These are phyloP conservation scores for Solanum megistacrolobum DNA, from an alignment of 257 asterid genomes.

Conservation along the genomic window DNA sequence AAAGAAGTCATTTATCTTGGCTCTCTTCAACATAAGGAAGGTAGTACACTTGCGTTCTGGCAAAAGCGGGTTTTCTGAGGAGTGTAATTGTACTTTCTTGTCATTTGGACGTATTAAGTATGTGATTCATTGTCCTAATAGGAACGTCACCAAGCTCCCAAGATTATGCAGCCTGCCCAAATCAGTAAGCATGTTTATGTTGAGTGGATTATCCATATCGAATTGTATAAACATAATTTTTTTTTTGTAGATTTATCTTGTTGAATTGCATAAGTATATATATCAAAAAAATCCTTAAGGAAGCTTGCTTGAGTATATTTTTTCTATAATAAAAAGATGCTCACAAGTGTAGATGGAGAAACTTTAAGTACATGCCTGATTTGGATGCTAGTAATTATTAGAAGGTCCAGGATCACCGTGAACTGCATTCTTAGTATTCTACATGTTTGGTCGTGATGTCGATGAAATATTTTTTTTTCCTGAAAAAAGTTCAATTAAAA, in stretches of 20 bases:
- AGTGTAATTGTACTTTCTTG: constrained; percentile 5
- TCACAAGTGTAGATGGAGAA: neutral
- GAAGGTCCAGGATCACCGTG: neutral
- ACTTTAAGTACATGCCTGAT: neutral
- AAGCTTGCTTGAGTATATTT: neutral
- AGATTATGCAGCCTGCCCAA: constrained; percentile 26
- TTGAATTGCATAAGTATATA: neutral
- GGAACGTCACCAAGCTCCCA: constrained; percentile 36
- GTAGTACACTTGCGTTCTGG: constrained; percentile 10
- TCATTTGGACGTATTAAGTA: neutral
- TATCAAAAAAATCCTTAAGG: neutral
- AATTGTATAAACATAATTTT: neutral
- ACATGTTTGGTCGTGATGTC: neutral
- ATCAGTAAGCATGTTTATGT: constrained; percentile 37
- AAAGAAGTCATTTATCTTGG: constrained; percentile 14
- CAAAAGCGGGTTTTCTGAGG: constrained; percentile 5
- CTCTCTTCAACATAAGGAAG: constrained; percentile 27
- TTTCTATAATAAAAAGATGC: neutral
- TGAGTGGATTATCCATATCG: neutral
- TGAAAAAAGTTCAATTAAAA: neutral
- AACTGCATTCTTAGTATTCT: neutral
- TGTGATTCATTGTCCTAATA: constrained; percentile 23
- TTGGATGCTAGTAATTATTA: neutral
- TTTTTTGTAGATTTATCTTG: neutral
- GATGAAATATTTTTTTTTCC: neutral